A percentile compares a stretch with the other conserved stretches of the same genome.
These are phyloP conservation scores for Fusarium bactridioides DNA, from an alignment of 2,329 filamentous ascomycete species.

Conservation along the genomic window DNA sequence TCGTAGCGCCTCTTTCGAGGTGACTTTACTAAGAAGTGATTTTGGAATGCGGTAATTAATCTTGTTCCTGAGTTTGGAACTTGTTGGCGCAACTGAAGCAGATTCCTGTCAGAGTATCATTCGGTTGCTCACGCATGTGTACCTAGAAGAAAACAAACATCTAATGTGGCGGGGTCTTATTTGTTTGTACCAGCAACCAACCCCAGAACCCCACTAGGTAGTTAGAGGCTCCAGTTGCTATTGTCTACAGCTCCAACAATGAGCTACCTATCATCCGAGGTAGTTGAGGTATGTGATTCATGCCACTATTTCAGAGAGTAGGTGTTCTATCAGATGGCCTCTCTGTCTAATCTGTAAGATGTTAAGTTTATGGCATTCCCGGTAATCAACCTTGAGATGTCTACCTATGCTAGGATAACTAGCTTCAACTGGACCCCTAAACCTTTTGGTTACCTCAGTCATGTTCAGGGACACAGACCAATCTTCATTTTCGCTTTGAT, in stretches of 20 bases:
- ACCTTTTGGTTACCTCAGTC: background rate
- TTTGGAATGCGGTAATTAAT: background rate
- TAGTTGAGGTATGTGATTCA: background rate
- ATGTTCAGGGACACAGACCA: background rate
- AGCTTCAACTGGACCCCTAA: background rate
- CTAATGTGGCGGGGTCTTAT: conserved; percentile 32
- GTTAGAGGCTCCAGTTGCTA: background rate
- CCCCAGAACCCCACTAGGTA: conserved; percentile 24
- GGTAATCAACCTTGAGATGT: background rate
- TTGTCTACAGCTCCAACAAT: conserved; percentile 2
- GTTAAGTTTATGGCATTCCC: background rate
- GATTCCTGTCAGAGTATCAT: background rate
- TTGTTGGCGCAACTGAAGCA: background rate
- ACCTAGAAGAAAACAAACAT: conserved; percentile 33
- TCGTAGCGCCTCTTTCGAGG: background rate
- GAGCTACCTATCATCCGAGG: background rate
- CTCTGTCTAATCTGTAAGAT: background rate
- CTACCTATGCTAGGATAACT: too few relatives aligned
- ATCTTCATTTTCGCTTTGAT: background rate
- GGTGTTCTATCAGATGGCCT: background rate
- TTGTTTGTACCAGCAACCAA: conserved; percentile 33
- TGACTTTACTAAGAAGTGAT: background rate
- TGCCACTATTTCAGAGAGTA: background rate
- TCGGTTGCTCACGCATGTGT: background rate
- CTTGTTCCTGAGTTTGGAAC: background rate